Conservation (phyloP, 805 yeast genomes). For the Kodamaea kakaduensis region DNA sequence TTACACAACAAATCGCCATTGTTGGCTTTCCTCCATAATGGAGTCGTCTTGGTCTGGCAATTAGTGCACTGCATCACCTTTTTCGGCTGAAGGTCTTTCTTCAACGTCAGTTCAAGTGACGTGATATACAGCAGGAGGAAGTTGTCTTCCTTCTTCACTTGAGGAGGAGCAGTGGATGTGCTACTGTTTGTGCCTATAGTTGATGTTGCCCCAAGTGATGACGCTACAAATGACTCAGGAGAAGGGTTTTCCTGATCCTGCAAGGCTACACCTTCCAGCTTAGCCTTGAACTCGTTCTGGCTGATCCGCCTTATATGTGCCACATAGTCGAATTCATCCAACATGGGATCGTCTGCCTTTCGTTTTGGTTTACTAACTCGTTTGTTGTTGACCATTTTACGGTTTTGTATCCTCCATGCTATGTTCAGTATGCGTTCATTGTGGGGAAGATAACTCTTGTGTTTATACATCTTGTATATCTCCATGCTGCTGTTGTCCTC, state of each 20-base stretch:
- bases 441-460: constrained; percentile 40
- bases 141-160: constrained; percentile 16
- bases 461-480: constrained; percentile 39
- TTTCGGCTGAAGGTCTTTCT: constrained; percentile 15
- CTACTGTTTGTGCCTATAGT: neutral
- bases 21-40: constrained; percentile 42
- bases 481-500: constrained; percentile 33
- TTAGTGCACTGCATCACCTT: constrained; percentile 36
- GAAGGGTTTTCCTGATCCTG: too few species aligned
- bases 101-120: constrained; percentile 35
- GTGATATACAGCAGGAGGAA: constrained; percentile 37
- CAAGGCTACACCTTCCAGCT: neutral
- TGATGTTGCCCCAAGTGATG: constrained; percentile 9
- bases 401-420: constrained; percentile 44
- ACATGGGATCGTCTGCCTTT: constrained; percentile 22
- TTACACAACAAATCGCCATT: constrained; percentile 42
- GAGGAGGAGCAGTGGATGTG: constrained; percentile 5
- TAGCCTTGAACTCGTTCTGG: constrained; percentile 30
- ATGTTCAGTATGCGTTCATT: constrained; percentile 39
- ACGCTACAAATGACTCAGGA: constrained; percentile 5
- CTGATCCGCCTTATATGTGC: constrained; percentile 41
- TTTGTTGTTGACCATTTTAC: constrained; percentile 20
- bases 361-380: constrained; percentile 7
- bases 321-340: constrained; percentile 44
- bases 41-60: constrained; percentile 43